A percentile compares a stretch with the other conserved stretches of the same genome.
Evolutionary conservation across 306 rosid species (phyloP).

Genomic region (Dicorynia guianensis): DNA sequence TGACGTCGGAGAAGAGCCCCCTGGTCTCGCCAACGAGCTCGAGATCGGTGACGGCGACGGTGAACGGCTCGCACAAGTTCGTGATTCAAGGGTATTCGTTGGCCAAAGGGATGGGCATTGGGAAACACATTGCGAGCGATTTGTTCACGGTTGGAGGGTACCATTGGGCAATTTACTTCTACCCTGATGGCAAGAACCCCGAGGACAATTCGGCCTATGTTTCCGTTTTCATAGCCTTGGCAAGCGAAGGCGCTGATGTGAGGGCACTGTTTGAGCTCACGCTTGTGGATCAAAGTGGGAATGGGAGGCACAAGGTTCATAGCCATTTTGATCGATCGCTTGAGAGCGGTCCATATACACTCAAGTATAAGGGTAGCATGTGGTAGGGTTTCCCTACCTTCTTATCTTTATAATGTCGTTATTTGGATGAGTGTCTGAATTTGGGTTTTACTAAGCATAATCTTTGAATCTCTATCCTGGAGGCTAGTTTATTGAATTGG

Average conservation of each 20-base stretch:
- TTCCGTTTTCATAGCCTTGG: conserved; percentile 75
- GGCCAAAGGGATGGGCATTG: conserved; percentile 75
- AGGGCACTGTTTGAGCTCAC: conserved; percentile 74
- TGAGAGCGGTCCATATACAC: conserved; percentile 73
- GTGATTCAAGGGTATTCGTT: conserved; percentile 70
- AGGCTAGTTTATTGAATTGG: background rate
- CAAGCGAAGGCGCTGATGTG: conserved; percentile 72
- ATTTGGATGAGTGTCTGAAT: background rate
- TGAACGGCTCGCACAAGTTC: conserved; percentile 73
- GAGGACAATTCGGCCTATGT: conserved; percentile 76
- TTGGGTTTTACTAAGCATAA: background rate
- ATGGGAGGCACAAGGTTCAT: conserved; percentile 69
- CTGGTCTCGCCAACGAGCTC: conserved; percentile 60
- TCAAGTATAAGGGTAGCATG: conserved; percentile 79
- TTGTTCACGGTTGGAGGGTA: conserved; percentile 66
- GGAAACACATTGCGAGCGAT: conserved; percentile 76
- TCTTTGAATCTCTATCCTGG: background rate
- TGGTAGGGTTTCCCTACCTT: conserved; percentile 47
- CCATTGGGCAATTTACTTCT: conserved; percentile 77
- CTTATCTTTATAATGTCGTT: background rate
- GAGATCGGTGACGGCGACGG: conserved; percentile 69
- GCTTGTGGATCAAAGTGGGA: conserved; percentile 70
- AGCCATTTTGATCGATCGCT: conserved; percentile 74
- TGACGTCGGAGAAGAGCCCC: conserved; percentile 1
- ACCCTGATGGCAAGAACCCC: conserved; percentile 74